phyloP scores from a whole-genome alignment of 495 filamentous ascomycete genomes.

The Penicillium samsonianum region DNA sequence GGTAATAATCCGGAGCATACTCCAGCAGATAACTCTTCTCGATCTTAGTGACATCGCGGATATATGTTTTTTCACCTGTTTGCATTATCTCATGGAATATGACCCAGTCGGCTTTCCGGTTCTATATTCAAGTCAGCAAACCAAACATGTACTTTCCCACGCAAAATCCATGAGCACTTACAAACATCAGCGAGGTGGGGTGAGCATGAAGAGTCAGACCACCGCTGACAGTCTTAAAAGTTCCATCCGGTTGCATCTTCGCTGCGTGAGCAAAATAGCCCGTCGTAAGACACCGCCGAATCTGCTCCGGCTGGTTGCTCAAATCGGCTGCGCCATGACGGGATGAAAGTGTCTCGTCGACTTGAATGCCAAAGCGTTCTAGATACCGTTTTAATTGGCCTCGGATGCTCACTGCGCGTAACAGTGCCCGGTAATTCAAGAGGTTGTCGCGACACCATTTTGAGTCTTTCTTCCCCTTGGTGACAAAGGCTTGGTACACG shows the following conservation, averaged over 20 bases:
- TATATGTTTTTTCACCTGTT: constrained; percentile 85
- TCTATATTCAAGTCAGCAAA: constrained; percentile 47
- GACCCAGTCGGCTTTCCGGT: constrained; percentile 97
- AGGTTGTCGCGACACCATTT: constrained; percentile 86
- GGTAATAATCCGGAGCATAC: constrained; percentile 85
- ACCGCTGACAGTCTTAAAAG: constrained; percentile 78
- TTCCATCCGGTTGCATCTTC: constrained; percentile 92
- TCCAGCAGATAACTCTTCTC: constrained; percentile 89
- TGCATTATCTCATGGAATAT: constrained; percentile 96
- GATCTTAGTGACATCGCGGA: constrained; percentile 88
- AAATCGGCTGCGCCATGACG: constrained; percentile 30
- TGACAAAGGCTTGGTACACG: constrained; percentile 87
- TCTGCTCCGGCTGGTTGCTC: constrained; percentile 63
- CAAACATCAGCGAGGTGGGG: constrained; percentile 92
- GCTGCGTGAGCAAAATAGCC: constrained; percentile 97
- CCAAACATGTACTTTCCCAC: not conserved
- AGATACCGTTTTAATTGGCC: constrained; percentile 84
- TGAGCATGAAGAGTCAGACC: constrained; percentile 78
- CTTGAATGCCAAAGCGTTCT: constrained; percentile 76
- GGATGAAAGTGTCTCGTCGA: constrained; percentile 59
- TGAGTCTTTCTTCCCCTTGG: constrained; percentile 78
- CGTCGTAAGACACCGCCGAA: constrained; percentile 82
- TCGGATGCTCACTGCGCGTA: constrained; percentile 80
- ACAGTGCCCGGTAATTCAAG: constrained; percentile 82
- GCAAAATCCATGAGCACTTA: constrained; percentile 39